Conservation (phyloP, 2,329 filamentous ascomycete genomes). For the Sporothrix dimorphospora region DNA sequence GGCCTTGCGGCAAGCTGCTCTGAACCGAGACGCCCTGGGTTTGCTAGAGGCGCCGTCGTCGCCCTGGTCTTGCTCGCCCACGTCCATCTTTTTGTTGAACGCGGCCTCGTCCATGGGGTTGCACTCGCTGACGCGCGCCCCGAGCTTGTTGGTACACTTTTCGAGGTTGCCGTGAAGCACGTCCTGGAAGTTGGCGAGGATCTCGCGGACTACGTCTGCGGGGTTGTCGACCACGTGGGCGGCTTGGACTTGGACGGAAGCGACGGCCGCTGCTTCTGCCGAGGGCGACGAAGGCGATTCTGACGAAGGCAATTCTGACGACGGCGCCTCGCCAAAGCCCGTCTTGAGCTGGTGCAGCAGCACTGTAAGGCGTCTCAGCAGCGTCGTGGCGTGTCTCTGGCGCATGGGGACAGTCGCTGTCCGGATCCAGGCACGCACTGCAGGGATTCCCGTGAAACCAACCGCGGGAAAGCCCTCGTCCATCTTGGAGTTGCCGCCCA, state of each 20-base stretch:
- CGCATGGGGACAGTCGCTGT: slow-evolving; percentile 22
- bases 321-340: not conserved
- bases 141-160: not conserved
- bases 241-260: not conserved
- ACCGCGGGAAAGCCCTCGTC: slow-evolving; percentile 11
- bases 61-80: not conserved
- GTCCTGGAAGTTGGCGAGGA: not conserved
- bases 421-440: slow-evolving; percentile 27
- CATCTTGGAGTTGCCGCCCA: not conserved
- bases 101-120: slow-evolving; percentile 18
- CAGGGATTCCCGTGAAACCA: slow-evolving; percentile 26
- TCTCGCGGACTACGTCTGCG: not conserved
- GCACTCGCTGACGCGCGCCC: not conserved
- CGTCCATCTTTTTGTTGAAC: not conserved
- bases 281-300: no score
- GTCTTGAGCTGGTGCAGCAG: slow-evolving; percentile 20
- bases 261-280: no score
- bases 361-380: slow-evolving; percentile 25
- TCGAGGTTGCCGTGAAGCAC: not conserved
- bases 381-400: not conserved
- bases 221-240: not conserved
- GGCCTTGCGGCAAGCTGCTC: not conserved
- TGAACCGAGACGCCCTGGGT: not conserved
- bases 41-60: not conserved
- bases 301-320: not conserved